Base-by-base conservation (phyloP, 75 land plant genomes). In the Sequoia sempervirens region DNA sequence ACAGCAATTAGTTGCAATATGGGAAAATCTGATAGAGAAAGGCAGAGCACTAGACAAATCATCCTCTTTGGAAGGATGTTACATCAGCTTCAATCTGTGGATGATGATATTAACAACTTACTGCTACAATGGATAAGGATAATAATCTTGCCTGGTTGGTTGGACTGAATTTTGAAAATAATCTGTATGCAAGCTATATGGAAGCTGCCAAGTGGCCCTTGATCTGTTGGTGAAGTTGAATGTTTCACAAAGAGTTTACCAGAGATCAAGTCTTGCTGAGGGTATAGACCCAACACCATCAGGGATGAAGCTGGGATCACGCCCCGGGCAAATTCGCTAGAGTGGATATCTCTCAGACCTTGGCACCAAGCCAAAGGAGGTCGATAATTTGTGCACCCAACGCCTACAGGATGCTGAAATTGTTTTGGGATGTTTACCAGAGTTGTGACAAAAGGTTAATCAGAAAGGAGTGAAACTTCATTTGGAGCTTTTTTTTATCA, bases 71-170 rank as follows among this genome's bases (percentile, higher is more conserved):
- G 76, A 74, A 34, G 1, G 37, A 74, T 74, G 76, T 36, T 74
- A 18, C 76, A 14, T 28, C 76, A 74, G 38, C 76, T 74, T 74
- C 76, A 74, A 38, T 74, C 76, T 74, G 37, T 74, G 37, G 41
- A 74, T 17, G 23, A 15, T 37, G 41, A 74, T 74, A 74, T 12
- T 15, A 36, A 37, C 41, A 74, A 34, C 76, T 15, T 13, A 15
- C 41, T 74, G 41, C 76, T 74, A 15, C 20, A 1, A 15, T 74
- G 76, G 66, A 61, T 36, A 14, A 37, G 40, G 58, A 61, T 36
- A 14, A 74, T 37, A 74, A 74, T 74, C 23, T 74, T 74, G 4
- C 41, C 38, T 37, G 0, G 20, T 1, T 14, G 23, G 3, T 37
- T 74, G 41, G 76, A 10, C 36, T 37, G 41, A 17, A 15, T 74